Percentiles rank a stretch among this genome's conserved stretches.
phyloP scores from a whole-genome alignment of 176 grass and related monocot genomes.

The Luzula sylvatica region DNA sequence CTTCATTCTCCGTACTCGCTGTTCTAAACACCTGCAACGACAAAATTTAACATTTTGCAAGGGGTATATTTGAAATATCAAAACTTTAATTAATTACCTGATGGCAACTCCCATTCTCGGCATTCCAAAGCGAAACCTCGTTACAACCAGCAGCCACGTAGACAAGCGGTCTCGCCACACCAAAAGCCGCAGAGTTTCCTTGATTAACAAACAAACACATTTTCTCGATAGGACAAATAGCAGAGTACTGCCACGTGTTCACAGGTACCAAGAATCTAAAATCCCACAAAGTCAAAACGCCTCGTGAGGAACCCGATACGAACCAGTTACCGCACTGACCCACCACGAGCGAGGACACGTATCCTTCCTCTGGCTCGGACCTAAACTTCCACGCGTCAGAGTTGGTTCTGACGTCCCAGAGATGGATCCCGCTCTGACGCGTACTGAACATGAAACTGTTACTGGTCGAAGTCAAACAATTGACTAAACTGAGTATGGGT shows the following conservation, averaged over 20 bases:
- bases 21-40: constrained; percentile 68
- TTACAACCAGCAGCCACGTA: constrained; percentile 77
- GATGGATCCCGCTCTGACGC: constrained; percentile 65
- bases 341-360: constrained; percentile 68
- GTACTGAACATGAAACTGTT: constrained; percentile 84
- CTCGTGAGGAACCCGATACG: constrained; percentile 91
- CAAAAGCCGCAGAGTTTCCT: constrained; percentile 42
- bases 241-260: constrained; percentile 84
- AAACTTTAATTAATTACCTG: constrained; percentile 43
- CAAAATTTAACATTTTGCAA: too few relatives aligned
- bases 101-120: constrained; percentile 93
- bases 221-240: constrained; percentile 73
- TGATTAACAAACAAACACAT: constrained; percentile 74
- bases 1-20: constrained; percentile 57
- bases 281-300: constrained; percentile 88
- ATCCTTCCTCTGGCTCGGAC: constrained; percentile 65
- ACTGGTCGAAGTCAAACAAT: constrained; percentile 59
- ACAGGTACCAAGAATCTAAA: constrained; percentile 92
- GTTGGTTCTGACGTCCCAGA: constrained; percentile 70
- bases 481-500: constrained; percentile 67
- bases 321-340: constrained; percentile 95
- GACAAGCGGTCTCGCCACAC: constrained; percentile 61
- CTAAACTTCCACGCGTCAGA: constrained; percentile 77
- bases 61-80: too few relatives aligned
- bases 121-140: constrained; percentile 92